Base-by-base conservation (phyloP, 1,139 yeast species). In the Insectozyma bohioensis region DNA sequence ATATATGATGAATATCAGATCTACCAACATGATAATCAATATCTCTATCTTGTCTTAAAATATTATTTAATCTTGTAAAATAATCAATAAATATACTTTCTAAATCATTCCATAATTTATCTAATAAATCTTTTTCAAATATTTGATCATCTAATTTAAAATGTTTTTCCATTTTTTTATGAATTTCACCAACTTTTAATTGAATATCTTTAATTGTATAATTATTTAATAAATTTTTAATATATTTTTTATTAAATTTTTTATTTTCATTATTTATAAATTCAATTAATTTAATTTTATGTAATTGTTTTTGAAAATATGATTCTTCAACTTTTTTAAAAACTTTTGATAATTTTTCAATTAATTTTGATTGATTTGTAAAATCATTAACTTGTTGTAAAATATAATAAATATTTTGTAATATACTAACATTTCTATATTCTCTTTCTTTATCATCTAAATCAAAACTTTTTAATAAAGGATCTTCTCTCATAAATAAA, bases 261-360 rank as follows among this genome's bases (percentile, higher is more conserved):
- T 81, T 70, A 35, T 80, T 82, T 31, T 83, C 77, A 28, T 80
- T 86, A 28, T 72, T 72, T 4, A 87, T 75, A 52, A 85, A 82
- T 19, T 78, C 80, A 21, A 74, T 63, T 36, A 85, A 57, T 50
- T 78, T 82, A 33, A 57, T 55, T 37, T 64, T 63, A 28, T 49
- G 52, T 24, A 69, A 42, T 16, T 78, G 72, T 36, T 72, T 72
- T 45, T 70, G 70, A 44, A 82, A 66, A 41, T 68, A 68, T 9
- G 47, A 48, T 5, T 47, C 52, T 42, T 62, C 62, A 7, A 80
- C 66, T 33, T 61, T 63, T 19, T 56, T 61, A 33, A 83, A 76
- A 34, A 81, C 79, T 4, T 55, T 42, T 5, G 63, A 67, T 30
- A 77, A 58, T 43, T 75, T 72, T 2, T 47, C 47, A 34, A 66